A percentile compares a stretch with the other conserved stretches of the same genome.
Evolutionary conservation across 2,329 filamentous ascomycete species (phyloP).

Genomic region (Aspergillus texensis): DNA sequence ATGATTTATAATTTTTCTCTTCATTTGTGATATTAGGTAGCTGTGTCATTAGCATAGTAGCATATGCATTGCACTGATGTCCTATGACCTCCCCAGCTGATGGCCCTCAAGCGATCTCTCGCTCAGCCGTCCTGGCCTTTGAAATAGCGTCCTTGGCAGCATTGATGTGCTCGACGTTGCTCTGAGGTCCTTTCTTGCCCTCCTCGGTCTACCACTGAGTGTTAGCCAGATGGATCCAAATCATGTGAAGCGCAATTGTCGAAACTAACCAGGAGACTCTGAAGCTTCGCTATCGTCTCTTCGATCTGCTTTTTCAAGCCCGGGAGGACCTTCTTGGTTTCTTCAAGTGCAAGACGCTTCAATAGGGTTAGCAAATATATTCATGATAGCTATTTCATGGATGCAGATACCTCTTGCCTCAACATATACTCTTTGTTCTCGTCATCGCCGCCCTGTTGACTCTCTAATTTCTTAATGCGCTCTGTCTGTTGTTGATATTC

Average conservation of each 20-base stretch:
- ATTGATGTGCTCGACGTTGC: slow-evolving; percentile 45
- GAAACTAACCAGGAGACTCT: slow-evolving; percentile 72
- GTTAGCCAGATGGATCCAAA: background rate
- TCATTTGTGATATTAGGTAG: slow-evolving; percentile 10
- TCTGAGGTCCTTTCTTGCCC: slow-evolving; percentile 41
- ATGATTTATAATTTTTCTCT: slow-evolving; percentile 25
- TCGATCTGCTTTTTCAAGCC: slow-evolving; percentile 71
- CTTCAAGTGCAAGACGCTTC: slow-evolving; percentile 77
- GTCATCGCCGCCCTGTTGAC: slow-evolving; percentile 69
- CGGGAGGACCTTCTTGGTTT: slow-evolving; percentile 82
- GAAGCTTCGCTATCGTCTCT: slow-evolving; percentile 71
- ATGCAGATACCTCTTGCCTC: slow-evolving; percentile 75
- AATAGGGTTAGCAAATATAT: slow-evolving; percentile 5
- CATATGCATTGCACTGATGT: slow-evolving; percentile 1
- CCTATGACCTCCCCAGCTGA: background rate
- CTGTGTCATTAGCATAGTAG: background rate
- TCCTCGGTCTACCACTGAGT: slow-evolving; percentile 36
- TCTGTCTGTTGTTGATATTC: slow-evolving; percentile 76
- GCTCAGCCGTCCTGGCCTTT: slow-evolving; percentile 41
- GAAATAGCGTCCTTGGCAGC: slow-evolving; percentile 47
- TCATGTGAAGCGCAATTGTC: background rate
- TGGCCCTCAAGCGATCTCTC: slow-evolving; percentile 38
- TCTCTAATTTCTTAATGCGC: slow-evolving; percentile 69
- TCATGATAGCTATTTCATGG: background rate
- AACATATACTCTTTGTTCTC: slow-evolving; percentile 78